Conservation (phyloP, 2,329 filamentous ascomycete genomes). For the Chaetothyriales sp. region DNA sequence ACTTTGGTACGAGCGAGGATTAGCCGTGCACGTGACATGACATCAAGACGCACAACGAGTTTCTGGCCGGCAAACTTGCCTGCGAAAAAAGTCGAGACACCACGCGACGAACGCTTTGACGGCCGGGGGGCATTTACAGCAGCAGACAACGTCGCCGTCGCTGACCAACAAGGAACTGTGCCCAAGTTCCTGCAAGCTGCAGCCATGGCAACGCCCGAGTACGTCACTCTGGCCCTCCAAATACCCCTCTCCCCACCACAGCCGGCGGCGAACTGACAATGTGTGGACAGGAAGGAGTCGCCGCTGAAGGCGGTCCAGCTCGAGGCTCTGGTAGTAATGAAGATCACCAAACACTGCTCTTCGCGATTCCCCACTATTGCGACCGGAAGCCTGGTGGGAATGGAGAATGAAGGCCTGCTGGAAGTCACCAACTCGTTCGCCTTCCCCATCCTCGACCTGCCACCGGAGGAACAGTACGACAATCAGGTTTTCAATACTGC, state of each 20-base stretch:
- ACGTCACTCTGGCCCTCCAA: not conserved
- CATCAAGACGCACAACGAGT: not conserved
- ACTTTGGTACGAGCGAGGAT: no score
- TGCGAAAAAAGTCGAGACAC: not conserved
- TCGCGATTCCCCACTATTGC: constrained; percentile 74
- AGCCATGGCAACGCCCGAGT: not conserved
- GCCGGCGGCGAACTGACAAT: constrained; percentile 8
- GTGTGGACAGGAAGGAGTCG: constrained; percentile 41
- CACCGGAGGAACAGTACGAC: constrained; percentile 57
- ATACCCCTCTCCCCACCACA: not conserved
- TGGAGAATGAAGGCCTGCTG: constrained; percentile 68
- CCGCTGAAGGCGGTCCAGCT: constrained; percentile 80
- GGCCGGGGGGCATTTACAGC: not conserved
- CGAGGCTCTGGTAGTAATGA: constrained; percentile 92
- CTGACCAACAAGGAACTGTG: not conserved
- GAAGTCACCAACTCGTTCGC: constrained; percentile 92
- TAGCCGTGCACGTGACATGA: no score
- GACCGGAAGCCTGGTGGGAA: constrained; percentile 80
- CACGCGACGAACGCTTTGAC: not conserved
- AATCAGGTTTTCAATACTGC: constrained; percentile 55
- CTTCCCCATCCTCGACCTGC: constrained; percentile 69
- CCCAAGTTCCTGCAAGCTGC: not conserved
- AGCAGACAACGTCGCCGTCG: not conserved
- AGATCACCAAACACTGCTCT: constrained; percentile 92
- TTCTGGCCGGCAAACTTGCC: not conserved